Percentiles rank a stretch among this genome's conserved stretches.
These are phyloP conservation scores for Zoysia pacifica DNA, from an alignment of 176 grass and related monocot genomes.

Conservation along the genomic window DNA sequence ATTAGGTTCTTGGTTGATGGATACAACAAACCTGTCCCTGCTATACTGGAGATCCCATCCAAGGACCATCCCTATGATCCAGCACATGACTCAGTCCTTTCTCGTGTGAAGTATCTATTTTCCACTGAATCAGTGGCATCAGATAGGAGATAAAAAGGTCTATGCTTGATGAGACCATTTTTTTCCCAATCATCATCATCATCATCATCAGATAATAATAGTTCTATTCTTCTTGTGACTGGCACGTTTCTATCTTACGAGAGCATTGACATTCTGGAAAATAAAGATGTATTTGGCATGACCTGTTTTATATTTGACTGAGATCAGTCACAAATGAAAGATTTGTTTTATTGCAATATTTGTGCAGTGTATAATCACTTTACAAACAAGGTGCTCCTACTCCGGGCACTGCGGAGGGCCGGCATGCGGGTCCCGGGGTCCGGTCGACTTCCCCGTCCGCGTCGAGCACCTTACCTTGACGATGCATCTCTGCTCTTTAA, in stretches of 20 bases:
- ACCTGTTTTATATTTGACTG: not conserved
- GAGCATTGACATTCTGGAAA: not conserved
- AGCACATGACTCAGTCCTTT: constrained; percentile 68
- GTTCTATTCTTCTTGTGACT: not conserved
- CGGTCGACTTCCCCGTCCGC: too few relatives aligned
- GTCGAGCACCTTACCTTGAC: too few relatives aligned
- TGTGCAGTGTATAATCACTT: not conserved
- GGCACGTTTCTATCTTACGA: not conserved
- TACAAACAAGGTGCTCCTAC: not conserved
- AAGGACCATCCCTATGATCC: constrained; percentile 96
- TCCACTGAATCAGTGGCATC: constrained; percentile 74
- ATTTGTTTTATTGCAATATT: not conserved
- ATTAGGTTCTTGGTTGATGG: constrained; percentile 80
- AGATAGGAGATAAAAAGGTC: constrained; percentile 54
- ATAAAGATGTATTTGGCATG: constrained; percentile 14
- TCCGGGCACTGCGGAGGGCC: too few relatives aligned
- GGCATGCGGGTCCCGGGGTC: too few relatives aligned
- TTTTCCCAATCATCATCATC: too few relatives aligned
- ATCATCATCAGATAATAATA: not conserved
- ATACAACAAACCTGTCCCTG: constrained; percentile 85
- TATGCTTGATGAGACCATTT: not conserved
- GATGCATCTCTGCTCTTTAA: too few relatives aligned
- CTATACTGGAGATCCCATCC: constrained; percentile 89
- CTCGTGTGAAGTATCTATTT: constrained; percentile 84
- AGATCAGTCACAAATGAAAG: not conserved